Base-by-base conservation (phyloP, 2,329 filamentous ascomycete species). In the Elsinoe fawcettii region DNA sequence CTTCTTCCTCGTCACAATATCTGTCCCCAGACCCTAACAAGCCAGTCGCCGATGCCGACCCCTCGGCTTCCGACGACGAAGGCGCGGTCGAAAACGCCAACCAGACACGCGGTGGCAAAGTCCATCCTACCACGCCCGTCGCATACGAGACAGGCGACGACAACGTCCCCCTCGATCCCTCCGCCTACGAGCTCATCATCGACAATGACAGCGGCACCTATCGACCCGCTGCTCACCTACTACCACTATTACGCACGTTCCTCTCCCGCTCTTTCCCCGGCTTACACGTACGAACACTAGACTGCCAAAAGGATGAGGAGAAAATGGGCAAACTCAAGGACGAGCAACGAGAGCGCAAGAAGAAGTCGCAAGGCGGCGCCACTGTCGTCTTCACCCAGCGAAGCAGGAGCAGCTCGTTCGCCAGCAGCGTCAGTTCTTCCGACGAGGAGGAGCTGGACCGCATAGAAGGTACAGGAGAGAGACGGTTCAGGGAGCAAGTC, bases 191-290 rank as follows among this genome's bases (percentile, higher is more conserved):
- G 68, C 80, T 97, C 7, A 77, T 93, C 62, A 96, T 97, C 66
- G 92, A 97, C 75, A 97, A 97, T 66, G 92, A 96, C 71, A 90
- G 85, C 56, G 92, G 92, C 9, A 97, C 92, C 0, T 97, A 97
- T 70, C 82, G 92, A 0, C 92, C 92, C 0, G 90, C 95, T 66
- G 86, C 87, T 57, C 79, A 84, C 9, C 77, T 88, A 8, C 79
- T 97, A 1, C 87, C 88, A 0, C 69, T 84, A 0, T 76, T 97
- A 1, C 83, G 85, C 55, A 67, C 76, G 9, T 95, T 90, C 67
- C 72, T 97, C 1, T 74, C 84, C 30, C 71, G 70, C 22, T 90
- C 92, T 63, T 83, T 96, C 32, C 88, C 88, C 0, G 90, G 88
- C 0, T 74, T 97, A 1, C 83, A 86, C 54, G 76, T 96, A 46